Evolutionary conservation across 164 flowering plant species (phyloP).

Genomic region (Echeveria elegans): DNA sequence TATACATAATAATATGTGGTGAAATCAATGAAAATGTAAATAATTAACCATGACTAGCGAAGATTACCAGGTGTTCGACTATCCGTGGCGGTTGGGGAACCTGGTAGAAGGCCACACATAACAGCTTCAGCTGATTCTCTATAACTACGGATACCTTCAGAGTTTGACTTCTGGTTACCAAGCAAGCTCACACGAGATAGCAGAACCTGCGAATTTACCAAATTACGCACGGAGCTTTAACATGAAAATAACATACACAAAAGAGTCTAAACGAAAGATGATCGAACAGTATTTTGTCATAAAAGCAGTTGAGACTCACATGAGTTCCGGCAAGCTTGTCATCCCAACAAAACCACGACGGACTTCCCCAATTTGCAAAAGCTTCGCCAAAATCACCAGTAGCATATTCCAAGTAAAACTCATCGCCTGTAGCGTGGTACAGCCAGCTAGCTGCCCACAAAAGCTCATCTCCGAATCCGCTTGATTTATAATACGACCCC

Average conservation of each 20-base stretch:
- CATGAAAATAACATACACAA: background rate
- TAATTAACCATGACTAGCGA: conserved; percentile 3
- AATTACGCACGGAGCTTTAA: background rate
- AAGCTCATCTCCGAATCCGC: conserved; percentile 89
- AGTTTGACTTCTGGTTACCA: conserved; percentile 31
- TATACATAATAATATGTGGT: background rate
- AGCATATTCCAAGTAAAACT: conserved; percentile 52
- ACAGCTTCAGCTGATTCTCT: conserved; percentile 84
- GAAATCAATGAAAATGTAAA: background rate
- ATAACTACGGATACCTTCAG: conserved; percentile 47
- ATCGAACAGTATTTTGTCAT: background rate
- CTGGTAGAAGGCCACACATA: conserved; percentile 84
- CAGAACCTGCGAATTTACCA: conserved; percentile 55
- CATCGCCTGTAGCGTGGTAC: conserved; percentile 79
- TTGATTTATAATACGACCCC: conserved; percentile 61
- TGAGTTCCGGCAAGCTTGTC: conserved; percentile 88
- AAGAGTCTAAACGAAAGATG: background rate
- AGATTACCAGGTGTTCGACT: conserved; percentile 76
- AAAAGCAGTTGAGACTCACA: conserved; percentile 27
- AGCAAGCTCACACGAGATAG: conserved; percentile 72
- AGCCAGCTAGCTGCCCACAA: conserved; percentile 97
- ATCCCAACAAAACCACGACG: conserved; percentile 97
- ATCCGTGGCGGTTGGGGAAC: conserved; percentile 79
- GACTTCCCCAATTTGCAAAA: conserved; percentile 58
- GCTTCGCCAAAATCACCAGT: conserved; percentile 46